Conservation (phyloP, 148 eudicot genomes). For the Polygonum aviculare region DNA sequence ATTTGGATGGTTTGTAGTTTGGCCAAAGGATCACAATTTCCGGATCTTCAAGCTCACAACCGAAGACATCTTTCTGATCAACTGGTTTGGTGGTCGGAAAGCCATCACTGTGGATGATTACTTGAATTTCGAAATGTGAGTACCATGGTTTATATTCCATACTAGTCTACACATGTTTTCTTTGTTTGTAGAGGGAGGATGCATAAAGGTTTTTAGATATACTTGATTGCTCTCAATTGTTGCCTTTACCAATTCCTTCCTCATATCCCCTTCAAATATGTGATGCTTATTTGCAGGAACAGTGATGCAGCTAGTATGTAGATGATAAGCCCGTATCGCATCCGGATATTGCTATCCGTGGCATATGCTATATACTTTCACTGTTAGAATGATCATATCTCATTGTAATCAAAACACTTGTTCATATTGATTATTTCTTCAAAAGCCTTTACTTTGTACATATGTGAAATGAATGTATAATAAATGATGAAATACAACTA, state of each 20-base stretch:
- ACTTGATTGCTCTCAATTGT: background rate
- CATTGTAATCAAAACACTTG: background rate
- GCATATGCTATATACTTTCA: background rate
- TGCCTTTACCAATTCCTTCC: background rate
- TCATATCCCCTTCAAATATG: background rate
- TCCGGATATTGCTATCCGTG: background rate
- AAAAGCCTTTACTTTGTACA: background rate
- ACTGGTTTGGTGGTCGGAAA: slow-evolving; percentile 84
- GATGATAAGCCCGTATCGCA: background rate
- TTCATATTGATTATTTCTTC: background rate
- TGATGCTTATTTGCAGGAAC: slow-evolving; percentile 5
- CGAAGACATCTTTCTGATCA: slow-evolving; percentile 61
- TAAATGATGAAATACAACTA: background rate
- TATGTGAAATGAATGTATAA: background rate
- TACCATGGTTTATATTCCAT: background rate
- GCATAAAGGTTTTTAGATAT: too few species aligned
- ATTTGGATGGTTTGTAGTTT: slow-evolving; percentile 30
- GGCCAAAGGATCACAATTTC: slow-evolving; percentile 78
- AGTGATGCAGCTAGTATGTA: background rate
- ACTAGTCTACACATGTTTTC: background rate
- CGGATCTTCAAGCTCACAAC: slow-evolving; percentile 61
- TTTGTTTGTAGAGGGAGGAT: background rate
- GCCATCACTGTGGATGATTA: slow-evolving; percentile 86
- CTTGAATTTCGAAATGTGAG: slow-evolving; percentile 50
- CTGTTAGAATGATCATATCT: background rate